Evolutionary conservation across 345 rosid genomes (phyloP), one percentile per base, ranked within the genome.

Genomic region (Cardamine occulta): DNA sequence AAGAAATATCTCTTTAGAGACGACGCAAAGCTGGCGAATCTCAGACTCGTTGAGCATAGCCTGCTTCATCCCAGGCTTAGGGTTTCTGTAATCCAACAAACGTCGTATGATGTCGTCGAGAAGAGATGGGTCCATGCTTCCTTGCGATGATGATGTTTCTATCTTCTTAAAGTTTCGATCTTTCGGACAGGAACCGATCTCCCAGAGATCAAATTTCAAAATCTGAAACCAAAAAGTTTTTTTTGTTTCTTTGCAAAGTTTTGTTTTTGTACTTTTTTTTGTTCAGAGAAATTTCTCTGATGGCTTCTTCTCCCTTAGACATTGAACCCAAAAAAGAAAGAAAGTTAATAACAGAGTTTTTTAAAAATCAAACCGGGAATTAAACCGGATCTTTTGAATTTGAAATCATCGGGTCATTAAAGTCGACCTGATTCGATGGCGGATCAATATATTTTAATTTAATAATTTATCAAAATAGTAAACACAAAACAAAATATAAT

Each of bases 1-100:
- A 70, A 91, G 89, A 26, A 91, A 91, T 39, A 91, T 85, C 71
- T 89, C 84, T 63, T 76, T 78, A 18, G 95, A 80, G 66, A 83
- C 86, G n/a, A 72, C 12, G 65, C 94, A 87, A 37, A 91, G 91
- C 70, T 83, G 89, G 6, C 89, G 86, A 88, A 91, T 91, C 94
- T 91, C 97, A 72, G 63, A 63, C 74, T 91, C 97, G 39, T 74
- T 83, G 12, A 91, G 89, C 86, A 86, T 89, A 56, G 85, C 91
- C 78, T 86, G 97, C 79, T 88, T 88, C 8, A 52, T 23, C 55
- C 74, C 88, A 60, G 74, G 63, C 68, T 68, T 75, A 6, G 69
- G 52, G 68, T 60, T 67, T 51, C 55, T 37, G 63, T 24, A 59
- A 58, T 67, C 79, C 17, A 68, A 45, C 26, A 75, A 68, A 49